Evolutionary conservation across 1,139 yeast species (phyloP).

Genomic region (Sugiyamaella japonica): DNA sequence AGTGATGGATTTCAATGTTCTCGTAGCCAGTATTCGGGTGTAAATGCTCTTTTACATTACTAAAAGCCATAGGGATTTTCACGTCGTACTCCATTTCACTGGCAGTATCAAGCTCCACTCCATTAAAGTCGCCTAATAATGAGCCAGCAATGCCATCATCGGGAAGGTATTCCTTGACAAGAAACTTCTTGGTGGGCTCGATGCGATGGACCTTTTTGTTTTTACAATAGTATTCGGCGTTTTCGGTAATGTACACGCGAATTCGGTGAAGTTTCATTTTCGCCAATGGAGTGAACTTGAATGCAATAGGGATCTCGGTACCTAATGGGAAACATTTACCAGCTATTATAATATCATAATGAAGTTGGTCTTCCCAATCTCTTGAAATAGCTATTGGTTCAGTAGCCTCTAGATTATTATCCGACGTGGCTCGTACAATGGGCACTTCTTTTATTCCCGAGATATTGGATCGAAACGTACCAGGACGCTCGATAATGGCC

Average conservation of each 20-base stretch:
- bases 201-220: constrained; percentile 84
- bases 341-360: constrained; percentile 84
- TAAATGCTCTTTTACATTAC: constrained; percentile 45
- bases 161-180: constrained; percentile 79
- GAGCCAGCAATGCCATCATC: constrained; percentile 46
- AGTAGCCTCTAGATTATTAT: constrained; percentile 76
- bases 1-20: constrained; percentile 83
- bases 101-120: constrained; percentile 46
- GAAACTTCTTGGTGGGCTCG: constrained; percentile 81
- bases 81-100: constrained; percentile 80
- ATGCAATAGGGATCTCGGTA: constrained; percentile 78
- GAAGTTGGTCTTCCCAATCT: constrained; percentile 91
- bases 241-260: constrained; percentile 82
- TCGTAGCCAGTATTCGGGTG: constrained; percentile 83
- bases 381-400: constrained; percentile 90
- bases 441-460: constrained; percentile 62
- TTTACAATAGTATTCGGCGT: constrained; percentile 83
- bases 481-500: constrained; percentile 69
- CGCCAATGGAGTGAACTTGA: constrained; percentile 80
- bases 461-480: constrained; percentile 80
- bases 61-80: constrained; percentile 66
- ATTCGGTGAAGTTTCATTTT: constrained; percentile 85
- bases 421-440: constrained; percentile 74
- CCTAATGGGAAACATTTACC: constrained; percentile 86
- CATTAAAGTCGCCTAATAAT: constrained; percentile 42